Conservation (phyloP, 768 basidiomycete species). For the Lactarius pseudohatsudake region DNA sequence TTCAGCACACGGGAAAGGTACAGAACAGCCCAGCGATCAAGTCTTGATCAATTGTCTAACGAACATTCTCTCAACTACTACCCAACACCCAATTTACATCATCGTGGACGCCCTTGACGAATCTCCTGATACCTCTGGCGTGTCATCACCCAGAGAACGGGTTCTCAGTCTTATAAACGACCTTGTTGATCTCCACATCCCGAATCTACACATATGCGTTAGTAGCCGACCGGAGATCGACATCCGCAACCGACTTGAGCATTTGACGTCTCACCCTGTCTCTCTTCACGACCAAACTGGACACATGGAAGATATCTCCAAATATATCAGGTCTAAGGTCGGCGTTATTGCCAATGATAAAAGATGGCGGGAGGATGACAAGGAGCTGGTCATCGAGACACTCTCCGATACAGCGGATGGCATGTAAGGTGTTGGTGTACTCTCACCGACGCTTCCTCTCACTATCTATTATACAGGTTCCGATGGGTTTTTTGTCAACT, state of each 20-base stretch:
- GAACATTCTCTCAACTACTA: background rate
- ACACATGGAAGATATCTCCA: background rate
- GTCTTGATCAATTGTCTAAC: background rate
- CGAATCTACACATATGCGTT: background rate
- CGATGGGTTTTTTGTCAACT: background rate
- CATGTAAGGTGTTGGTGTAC: background rate
- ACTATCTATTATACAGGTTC: background rate
- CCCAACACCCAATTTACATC: background rate
- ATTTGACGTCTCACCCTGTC: background rate
- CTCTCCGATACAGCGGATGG: background rate
- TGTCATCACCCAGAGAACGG: background rate
- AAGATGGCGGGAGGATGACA: background rate
- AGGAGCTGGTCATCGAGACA: background rate
- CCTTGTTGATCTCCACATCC: background rate
- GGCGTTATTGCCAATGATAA: background rate
- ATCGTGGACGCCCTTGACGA: background rate
- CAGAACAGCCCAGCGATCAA: too few species aligned
- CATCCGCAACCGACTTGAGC: background rate
- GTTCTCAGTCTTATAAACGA: background rate
- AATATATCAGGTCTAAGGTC: background rate
- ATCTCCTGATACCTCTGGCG: background rate
- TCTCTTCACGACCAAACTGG: background rate
- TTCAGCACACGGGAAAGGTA: background rate
- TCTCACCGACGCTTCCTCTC: background rate
- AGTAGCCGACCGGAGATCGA: background rate